phyloP scores from a whole-genome alignment of 495 filamentous ascomycete species.

The Talaromyces trachyspermus region DNA sequence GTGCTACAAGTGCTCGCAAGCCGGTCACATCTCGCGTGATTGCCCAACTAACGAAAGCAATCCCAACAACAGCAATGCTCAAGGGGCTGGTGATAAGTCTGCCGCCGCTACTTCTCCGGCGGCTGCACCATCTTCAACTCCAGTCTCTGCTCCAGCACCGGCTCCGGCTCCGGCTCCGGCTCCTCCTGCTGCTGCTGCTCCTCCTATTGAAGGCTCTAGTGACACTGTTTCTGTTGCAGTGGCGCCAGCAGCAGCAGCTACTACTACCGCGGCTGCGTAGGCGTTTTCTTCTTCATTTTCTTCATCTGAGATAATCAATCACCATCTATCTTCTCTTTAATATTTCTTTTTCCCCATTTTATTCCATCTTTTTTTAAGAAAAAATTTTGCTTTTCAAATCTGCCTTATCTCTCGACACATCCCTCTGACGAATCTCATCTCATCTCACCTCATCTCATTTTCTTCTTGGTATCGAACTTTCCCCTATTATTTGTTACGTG shows the following conservation, averaged over 20 bases:
- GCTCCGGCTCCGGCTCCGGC: conserved; percentile 27
- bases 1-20: conserved; percentile 94
- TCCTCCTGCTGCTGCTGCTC: conserved; percentile 35
- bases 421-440: no score
- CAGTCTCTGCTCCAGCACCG: conserved; percentile 35
- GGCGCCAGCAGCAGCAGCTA: conserved; percentile 35
- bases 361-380: not conserved
- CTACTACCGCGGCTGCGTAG: conserved; percentile 50
- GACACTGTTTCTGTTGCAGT: conserved; percentile 39
- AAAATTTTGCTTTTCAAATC: conserved; percentile 14
- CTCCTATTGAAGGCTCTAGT: conserved; percentile 38
- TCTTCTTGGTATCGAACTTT: no score
- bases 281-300: not conserved
- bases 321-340: conserved; percentile 10
- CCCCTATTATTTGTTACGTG: conserved; percentile 24
- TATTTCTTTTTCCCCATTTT: conserved; percentile 3
- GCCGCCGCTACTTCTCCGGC: conserved; percentile 27
- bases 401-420: conserved; percentile 14
- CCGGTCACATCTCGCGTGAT: conserved; percentile 93
- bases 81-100: conserved; percentile 24
- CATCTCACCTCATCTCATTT: no score
- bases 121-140: conserved; percentile 32
- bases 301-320: not conserved
- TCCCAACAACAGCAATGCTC: conserved; percentile 43
- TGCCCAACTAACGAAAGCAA: conserved; percentile 63